Base-by-base conservation (phyloP, 371 early-diverging fungal species). In the Mortierella sp. region DNA sequence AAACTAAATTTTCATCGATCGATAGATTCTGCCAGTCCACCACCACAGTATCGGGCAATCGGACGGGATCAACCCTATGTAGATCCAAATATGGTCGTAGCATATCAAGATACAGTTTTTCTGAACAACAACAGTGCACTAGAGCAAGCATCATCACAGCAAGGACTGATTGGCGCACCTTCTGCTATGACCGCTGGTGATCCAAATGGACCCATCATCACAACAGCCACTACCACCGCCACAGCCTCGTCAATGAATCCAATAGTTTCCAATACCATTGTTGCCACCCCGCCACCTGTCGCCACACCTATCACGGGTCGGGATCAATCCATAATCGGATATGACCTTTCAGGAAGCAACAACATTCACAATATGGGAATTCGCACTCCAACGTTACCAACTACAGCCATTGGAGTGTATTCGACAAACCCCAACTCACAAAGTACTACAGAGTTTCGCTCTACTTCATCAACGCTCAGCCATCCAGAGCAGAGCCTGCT, bases 41-140 rank as follows among this genome's bases (percentile, higher is more conserved):
- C 80, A 21, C 81, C 81, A 28, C 81, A 74, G n/a, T 80, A 80
- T 57, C 65, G 68, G 19, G 19, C 69, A 1, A 64, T 75, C 59
- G 59, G 55, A n/a, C 63, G 58, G 16, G 81, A 80, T 33, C 75
- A 65, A 48, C 72, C 67, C 8, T 70, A 64, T 19, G n/a, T 60
- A 1, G 75, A 74, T 28, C 52, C 72, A 24, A 75, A 68, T 21
- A 57, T 67, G 28, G 58, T 65, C 15, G 33, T 71, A 3, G 52
- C 70, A 3, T 71, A 69, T 61, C 81, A 71, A 3, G 70, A 61
- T n/a, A 62, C 61, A 38, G 81, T 60, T 40, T 55, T 36, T 4
- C 52, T 53, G 19, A 36, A n/a, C 10, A 36, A 22, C 36, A 28
- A 38, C n/a, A 38, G 16, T 19, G 59, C 36, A 38, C 6, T 55